A percentile compares a stretch with the other conserved stretches of the same genome.
phyloP scores from a whole-genome alignment of 768 basidiomycete species.

The Pisolithus tinctorius region DNA sequence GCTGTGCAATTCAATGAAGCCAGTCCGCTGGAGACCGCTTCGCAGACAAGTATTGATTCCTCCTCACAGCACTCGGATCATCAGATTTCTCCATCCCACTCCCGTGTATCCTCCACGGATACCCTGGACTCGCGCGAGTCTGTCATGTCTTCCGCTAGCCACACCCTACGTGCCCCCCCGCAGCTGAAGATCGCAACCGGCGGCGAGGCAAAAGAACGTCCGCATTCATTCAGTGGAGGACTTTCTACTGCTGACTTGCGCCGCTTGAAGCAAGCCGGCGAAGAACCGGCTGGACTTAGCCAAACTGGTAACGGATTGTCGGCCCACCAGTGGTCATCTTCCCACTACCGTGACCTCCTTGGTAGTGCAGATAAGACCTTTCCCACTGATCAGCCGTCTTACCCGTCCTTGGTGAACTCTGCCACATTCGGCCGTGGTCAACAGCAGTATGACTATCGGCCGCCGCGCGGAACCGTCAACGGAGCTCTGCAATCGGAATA shows the following conservation, averaged over 20 bases:
- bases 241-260: conserved; percentile 68
- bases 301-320: conserved; percentile 27
- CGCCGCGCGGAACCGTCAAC: conserved; percentile 26
- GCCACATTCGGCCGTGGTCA: conserved; percentile 43
- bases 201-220: conserved; percentile 65
- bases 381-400: conserved; percentile 40
- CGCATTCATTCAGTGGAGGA: conserved; percentile 77
- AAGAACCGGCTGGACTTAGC: conserved; percentile 26
- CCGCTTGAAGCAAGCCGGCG: conserved; percentile 66
- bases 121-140: conserved; percentile 59
- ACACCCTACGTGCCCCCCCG: conserved; percentile 48
- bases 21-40: conserved; percentile 69
- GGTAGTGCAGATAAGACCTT: conserved; percentile 36
- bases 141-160: conserved; percentile 42
- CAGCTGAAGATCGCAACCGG: conserved; percentile 47
- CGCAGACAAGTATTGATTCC: conserved; percentile 66
- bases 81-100: conserved; percentile 62
- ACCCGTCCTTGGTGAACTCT: conserved; percentile 60
- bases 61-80: conserved; percentile 62
- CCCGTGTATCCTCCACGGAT: conserved; percentile 79
- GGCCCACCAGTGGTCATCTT: conserved; percentile 45
- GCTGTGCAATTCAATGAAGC: conserved; percentile 55
- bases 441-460: conserved; percentile 47
- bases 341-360: conserved; percentile 40
- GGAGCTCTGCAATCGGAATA: conserved; percentile 42